phyloP scores from a whole-genome alignment of 352 stramenopile species.

The Globisporangium spinosum region DNA sequence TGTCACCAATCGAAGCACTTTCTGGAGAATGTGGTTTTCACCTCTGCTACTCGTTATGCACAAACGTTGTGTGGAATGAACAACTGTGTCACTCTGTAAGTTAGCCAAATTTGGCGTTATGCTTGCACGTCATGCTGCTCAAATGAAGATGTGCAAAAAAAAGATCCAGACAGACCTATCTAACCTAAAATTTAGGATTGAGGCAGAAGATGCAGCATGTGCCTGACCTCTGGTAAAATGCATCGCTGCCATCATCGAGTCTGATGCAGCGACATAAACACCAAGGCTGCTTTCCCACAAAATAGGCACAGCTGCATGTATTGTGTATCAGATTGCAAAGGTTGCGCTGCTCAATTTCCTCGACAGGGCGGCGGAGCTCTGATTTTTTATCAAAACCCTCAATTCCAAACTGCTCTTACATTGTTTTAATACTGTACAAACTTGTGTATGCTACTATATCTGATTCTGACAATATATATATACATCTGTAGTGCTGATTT shows the following conservation, averaged over 20 bases:
- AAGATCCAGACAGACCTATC: neutral
- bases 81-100: neutral
- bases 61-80: neutral
- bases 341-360: neutral
- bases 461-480: neutral
- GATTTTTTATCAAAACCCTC: neutral
- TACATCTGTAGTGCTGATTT: neutral
- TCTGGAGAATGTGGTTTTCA: neutral
- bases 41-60: neutral
- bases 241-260: neutral
- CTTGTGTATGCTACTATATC: neutral
- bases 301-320: neutral
- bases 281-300: neutral
- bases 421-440: neutral
- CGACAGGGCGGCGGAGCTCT: neutral
- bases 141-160: neutral
- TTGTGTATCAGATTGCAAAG: neutral
- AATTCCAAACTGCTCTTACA: neutral
- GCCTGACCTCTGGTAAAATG: neutral
- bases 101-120: neutral
- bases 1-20: neutral
- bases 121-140: neutral
- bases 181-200: neutral
- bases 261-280: neutral
- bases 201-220: neutral